phyloP scores from a whole-genome alignment of 208 protist species.

The Borovskyia barvae region DNA sequence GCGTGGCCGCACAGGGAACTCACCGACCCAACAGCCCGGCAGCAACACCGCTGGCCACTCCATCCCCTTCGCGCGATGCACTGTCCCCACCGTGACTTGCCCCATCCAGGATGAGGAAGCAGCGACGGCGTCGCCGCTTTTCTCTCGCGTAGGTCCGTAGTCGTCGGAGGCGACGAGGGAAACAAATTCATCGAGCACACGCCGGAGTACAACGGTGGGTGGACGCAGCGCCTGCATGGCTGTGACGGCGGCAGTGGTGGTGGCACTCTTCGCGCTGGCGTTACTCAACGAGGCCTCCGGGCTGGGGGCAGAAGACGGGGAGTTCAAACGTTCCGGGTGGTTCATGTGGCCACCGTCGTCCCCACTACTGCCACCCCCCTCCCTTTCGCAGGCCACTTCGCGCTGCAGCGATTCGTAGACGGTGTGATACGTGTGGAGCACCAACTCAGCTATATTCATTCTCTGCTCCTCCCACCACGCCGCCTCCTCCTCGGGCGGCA shows the following conservation, averaged over 20 bases:
- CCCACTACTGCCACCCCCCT: background rate
- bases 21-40: slow-evolving; percentile 68
- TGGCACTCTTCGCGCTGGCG: slow-evolving; percentile 12
- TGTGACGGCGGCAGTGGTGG: background rate
- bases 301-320: too few relatives aligned
- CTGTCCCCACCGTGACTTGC: slow-evolving; percentile 66
- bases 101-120: slow-evolving; percentile 16
- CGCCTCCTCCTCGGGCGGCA: slow-evolving; percentile 21
- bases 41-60: slow-evolving; percentile 86
- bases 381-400: slow-evolving; percentile 7
- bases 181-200: slow-evolving; percentile 78
- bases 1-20: slow-evolving; percentile 48
- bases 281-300: slow-evolving; percentile 17
- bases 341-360: background rate
- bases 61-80: slow-evolving; percentile 85
- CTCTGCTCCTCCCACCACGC: slow-evolving; percentile 24
- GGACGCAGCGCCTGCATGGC: slow-evolving; percentile 16
- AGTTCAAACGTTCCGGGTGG: too few relatives aligned
- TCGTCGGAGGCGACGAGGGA: slow-evolving; percentile 69
- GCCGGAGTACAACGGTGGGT: slow-evolving; percentile 37
- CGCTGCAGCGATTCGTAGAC: slow-evolving; percentile 12
- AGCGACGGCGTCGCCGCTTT: background rate
- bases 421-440: slow-evolving; percentile 39
- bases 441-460: slow-evolving; percentile 44
- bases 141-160: slow-evolving; percentile 44